These are phyloP conservation scores for Hypoxylon cercidicola DNA, from an alignment of 495 filamentous ascomycete genomes.

Conservation along the genomic window DNA sequence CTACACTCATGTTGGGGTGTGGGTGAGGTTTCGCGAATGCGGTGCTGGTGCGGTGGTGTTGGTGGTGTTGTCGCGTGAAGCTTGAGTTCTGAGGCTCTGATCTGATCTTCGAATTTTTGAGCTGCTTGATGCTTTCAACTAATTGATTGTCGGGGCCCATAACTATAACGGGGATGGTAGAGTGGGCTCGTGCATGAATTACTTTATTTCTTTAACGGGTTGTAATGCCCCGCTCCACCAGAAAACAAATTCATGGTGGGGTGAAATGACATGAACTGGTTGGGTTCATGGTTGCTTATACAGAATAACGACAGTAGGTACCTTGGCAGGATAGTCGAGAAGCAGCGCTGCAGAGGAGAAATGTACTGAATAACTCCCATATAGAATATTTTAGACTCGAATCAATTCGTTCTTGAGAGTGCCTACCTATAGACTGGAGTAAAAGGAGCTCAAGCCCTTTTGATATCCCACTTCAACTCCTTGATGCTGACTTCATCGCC, in stretches of 20 bases:
- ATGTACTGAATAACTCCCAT: too few species aligned
- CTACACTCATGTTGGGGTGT: constrained; percentile 46
- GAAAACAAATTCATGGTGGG: not conserved
- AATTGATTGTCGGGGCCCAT: constrained; percentile 18
- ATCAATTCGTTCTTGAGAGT: not conserved
- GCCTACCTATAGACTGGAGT: not conserved
- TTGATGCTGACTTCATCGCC: constrained; percentile 75
- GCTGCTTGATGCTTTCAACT: constrained; percentile 23
- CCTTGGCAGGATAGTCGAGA: too few species aligned
- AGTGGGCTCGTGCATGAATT: too few species aligned
- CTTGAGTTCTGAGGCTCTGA: constrained; percentile 3
- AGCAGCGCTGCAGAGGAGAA: too few species aligned
- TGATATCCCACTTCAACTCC: constrained; percentile 88
- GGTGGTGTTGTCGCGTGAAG: constrained; percentile 18
- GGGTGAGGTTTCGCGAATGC: constrained; percentile 16
- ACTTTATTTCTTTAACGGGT: constrained; percentile 8
- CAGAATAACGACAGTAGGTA: too few species aligned
- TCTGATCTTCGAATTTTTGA: constrained; percentile 29
- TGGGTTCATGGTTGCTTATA: too few species aligned
- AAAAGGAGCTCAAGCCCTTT: constrained; percentile 60
- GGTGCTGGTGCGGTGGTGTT: constrained; percentile 22
- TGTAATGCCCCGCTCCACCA: not conserved
- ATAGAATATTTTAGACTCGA: too few species aligned
- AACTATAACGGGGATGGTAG: not conserved
- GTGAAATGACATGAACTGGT: not conserved